Evolutionary conservation across 1,284 basidiomycete species (phyloP).

Genomic region (Papiliotrema flavescens): DNA sequence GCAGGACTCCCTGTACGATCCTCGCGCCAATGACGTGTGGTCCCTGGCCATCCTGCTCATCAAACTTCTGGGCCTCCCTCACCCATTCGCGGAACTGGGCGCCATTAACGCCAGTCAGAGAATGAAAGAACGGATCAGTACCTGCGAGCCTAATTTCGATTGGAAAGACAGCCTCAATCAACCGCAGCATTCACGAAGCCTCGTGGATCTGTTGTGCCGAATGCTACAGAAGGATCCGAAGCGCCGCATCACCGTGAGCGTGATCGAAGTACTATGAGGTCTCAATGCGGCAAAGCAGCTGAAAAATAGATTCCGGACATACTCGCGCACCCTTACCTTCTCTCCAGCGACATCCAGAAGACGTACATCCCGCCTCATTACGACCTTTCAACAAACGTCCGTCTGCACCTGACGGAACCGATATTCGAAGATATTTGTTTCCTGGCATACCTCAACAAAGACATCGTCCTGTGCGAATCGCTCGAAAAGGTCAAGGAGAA

Average conservation of each 20-base stretch:
- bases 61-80: slow-evolving; percentile 33
- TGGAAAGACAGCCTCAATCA: neutral
- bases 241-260: neutral
- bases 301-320: slow-evolving; percentile 31
- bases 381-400: slow-evolving; percentile 14
- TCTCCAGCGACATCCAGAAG: slow-evolving; percentile 9
- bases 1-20: slow-evolving; percentile 35
- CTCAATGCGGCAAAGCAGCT: neutral
- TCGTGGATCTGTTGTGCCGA: slow-evolving; percentile 28
- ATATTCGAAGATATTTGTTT: slow-evolving; percentile 42
- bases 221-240: slow-evolving; percentile 23
- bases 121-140: slow-evolving; percentile 25
- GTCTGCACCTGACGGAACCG: slow-evolving; percentile 11
- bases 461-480: slow-evolving; percentile 36
- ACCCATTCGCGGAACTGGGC: slow-evolving; percentile 24
- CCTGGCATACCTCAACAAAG: slow-evolving; percentile 27
- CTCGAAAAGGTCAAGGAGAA: slow-evolving; percentile 18
- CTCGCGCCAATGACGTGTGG: slow-evolving; percentile 44
- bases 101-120: slow-evolving; percentile 16
- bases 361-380: slow-evolving; percentile 20
- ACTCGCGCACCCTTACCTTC: slow-evolving; percentile 38
- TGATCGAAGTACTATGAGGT: neutral
- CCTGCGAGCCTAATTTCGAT: slow-evolving; percentile 14
- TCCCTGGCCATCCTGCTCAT: slow-evolving; percentile 41
- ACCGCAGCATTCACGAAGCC: slow-evolving; percentile 8